These are phyloP conservation scores for Colletotrichum agaves DNA, from an alignment of 2,329 filamentous ascomycete genomes.

Conservation along the genomic window DNA sequence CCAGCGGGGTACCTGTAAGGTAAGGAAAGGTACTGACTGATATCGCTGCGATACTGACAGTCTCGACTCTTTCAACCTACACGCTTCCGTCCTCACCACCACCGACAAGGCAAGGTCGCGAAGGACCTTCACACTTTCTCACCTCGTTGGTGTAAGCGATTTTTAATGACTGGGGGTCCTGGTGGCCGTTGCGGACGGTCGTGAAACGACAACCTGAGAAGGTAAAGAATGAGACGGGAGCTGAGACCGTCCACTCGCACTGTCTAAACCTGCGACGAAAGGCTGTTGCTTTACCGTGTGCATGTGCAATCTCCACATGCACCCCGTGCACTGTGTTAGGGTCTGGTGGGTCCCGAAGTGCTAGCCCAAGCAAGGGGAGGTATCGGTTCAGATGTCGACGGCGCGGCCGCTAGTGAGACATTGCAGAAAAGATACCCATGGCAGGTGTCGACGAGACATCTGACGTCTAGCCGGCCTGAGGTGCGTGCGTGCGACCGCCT, in stretches of 20 bases:
- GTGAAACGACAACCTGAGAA: constrained; percentile 36
- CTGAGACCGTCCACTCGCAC: constrained; percentile 19
- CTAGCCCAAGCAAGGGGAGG: constrained; percentile 23
- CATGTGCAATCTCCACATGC: neutral
- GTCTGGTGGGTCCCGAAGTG: constrained; percentile 24
- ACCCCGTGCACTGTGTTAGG: constrained; percentile 27
- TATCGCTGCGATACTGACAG: too few species aligned
- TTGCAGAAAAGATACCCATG: constrained; percentile 34
- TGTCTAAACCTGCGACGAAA: neutral
- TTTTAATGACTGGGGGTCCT: constrained; percentile 24
- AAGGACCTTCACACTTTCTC: neutral
- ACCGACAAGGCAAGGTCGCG: constrained; percentile 34
- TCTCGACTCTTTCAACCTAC: neutral
- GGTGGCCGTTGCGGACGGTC: constrained; percentile 35
- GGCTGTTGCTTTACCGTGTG: neutral
- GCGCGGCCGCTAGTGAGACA: constrained; percentile 27
- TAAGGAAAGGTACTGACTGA: neutral
- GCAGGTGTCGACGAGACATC: constrained; percentile 37
- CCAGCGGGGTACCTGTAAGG: neutral
- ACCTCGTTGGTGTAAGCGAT: constrained; percentile 13
- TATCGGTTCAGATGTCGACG: constrained; percentile 9
- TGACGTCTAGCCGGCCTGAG: constrained; percentile 31
- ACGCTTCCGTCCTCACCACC: constrained; percentile 23
- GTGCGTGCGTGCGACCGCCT: constrained; percentile 25
- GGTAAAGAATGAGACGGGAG: constrained; percentile 30